Evolutionary conservation across 345 rosid species (phyloP).

Genomic region (Hypericum perforatum): DNA sequence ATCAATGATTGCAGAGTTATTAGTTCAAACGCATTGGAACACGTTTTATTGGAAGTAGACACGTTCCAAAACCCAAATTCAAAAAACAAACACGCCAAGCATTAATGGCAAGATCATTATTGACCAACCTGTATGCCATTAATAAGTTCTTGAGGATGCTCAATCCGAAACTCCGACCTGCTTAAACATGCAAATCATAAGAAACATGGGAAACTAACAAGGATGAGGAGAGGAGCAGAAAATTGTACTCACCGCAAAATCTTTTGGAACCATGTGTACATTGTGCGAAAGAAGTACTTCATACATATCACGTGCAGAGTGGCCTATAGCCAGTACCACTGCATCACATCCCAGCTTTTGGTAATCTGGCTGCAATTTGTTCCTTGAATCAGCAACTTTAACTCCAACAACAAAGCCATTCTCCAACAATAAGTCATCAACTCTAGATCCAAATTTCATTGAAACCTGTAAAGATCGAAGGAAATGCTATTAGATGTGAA

Average conservation of each 20-base stretch:
- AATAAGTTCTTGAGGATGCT: slow-evolving; percentile 94
- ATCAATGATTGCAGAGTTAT: too few relatives aligned
- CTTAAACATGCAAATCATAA: slow-evolving; percentile 15
- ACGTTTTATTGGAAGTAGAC: too few relatives aligned
- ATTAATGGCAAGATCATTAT: neutral
- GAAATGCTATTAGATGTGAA: too few relatives aligned
- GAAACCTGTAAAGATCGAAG: too few relatives aligned
- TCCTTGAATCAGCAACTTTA: slow-evolving; percentile 47
- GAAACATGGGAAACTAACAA: slow-evolving; percentile 4
- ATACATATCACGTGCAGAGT: slow-evolving; percentile 91
- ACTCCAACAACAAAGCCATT: slow-evolving; percentile 62
- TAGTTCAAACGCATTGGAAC: too few relatives aligned
- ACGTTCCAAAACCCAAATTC: too few relatives aligned
- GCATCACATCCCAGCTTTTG: slow-evolving; percentile 51
- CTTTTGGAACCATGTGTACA: slow-evolving; percentile 65
- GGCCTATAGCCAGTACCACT: slow-evolving; percentile 85
- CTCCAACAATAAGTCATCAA: slow-evolving; percentile 68
- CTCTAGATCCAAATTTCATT: slow-evolving; percentile 70
- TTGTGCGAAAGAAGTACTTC: slow-evolving; percentile 86
- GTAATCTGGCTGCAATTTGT: slow-evolving; percentile 23
- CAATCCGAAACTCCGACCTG: slow-evolving; percentile 94
- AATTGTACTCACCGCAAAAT: slow-evolving; percentile 65
- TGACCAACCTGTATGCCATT: slow-evolving; percentile 66
- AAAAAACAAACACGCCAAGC: neutral
- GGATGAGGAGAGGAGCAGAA: neutral